Evolutionary conservation across 192 early-diverging fungal species (phyloP).

Genomic region (Backusella mclennaniae): DNA sequence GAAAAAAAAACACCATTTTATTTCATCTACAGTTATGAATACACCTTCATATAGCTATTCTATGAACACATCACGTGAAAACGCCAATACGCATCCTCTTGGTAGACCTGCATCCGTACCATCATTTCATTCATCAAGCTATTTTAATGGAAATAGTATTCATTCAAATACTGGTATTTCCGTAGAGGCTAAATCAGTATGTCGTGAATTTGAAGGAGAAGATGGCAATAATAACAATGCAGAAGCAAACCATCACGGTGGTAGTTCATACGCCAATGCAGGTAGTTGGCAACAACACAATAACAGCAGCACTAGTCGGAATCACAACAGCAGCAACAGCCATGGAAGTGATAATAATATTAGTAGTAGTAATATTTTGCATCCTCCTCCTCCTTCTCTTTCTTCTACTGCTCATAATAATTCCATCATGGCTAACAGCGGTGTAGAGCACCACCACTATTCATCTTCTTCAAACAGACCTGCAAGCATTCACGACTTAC

Average conservation of each 20-base stretch:
- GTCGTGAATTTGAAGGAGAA: background rate
- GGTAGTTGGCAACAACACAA: constrained; percentile 20
- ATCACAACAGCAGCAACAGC: constrained; percentile 9
- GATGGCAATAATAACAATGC: constrained; percentile 11
- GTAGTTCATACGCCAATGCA: constrained; percentile 20
- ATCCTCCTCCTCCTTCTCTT: background rate
- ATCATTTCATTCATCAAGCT: background rate
- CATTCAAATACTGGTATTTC: background rate
- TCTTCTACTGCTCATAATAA: constrained; percentile 9
- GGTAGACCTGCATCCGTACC: constrained; percentile 12
- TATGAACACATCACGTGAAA: constrained; percentile 13
- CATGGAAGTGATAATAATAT: constrained; percentile 11
- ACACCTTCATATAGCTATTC: constrained; percentile 8
- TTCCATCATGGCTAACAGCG: constrained; percentile 2
- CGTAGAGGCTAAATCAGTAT: background rate
- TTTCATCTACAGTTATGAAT: background rate
- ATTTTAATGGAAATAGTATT: background rate
- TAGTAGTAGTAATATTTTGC: background rate
- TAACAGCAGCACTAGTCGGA: constrained; percentile 7
- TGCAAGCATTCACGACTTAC: constrained; percentile 7
- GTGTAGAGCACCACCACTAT: constrained; percentile 1
- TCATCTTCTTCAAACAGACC: constrained; percentile 13
- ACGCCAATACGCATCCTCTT: constrained; percentile 17
- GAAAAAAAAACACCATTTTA: background rate
- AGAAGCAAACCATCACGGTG: background rate